Conservation (phyloP, 768 basidiomycete genomes). For the Baorangia bicolor region DNA sequence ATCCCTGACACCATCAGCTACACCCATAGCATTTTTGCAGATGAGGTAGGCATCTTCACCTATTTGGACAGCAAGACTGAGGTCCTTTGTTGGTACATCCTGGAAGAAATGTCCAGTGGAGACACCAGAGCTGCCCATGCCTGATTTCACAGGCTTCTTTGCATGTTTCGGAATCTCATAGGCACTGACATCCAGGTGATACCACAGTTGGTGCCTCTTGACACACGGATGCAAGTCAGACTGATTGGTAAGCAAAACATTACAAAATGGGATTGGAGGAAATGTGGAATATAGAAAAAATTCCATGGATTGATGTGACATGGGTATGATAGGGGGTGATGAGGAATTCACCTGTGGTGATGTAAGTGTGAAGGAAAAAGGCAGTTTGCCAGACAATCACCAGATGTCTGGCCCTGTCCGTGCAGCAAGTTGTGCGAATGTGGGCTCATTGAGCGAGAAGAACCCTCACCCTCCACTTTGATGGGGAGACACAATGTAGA, state of each 20-base stretch:
- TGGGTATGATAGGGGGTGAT: conserved; percentile 29
- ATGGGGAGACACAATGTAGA: conserved; percentile 44
- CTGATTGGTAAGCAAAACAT: conserved; percentile 25
- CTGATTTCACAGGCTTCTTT: conserved; percentile 29
- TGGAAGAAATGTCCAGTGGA: conserved; percentile 28
- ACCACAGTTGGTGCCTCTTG: conserved; percentile 37
- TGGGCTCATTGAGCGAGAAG: conserved; percentile 32
- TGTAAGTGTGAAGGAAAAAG: conserved; percentile 46
- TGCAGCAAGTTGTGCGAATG: conserved; percentile 36
- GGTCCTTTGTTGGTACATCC: conserved; percentile 32
- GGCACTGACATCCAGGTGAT: conserved; percentile 72
- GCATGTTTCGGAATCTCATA: conserved; percentile 78
- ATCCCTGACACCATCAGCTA: conserved; percentile 94
- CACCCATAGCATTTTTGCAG: conserved; percentile 82
- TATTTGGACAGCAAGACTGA: conserved; percentile 67
- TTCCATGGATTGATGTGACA: conserved; percentile 30
- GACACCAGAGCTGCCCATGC: conserved; percentile 18
- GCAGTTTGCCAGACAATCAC: conserved; percentile 30
- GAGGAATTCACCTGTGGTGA: conserved; percentile 38
- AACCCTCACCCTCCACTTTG: conserved; percentile 46
- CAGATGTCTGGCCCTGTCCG: conserved; percentile 33
- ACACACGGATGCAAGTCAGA: conserved; percentile 29
- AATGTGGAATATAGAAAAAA: conserved; percentile 39
- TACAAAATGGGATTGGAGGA: conserved; percentile 30
- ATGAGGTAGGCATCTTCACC: conserved; percentile 93